A percentile compares a stretch with the other conserved stretches of the same genome.
phyloP scores from a whole-genome alignment of 345 rosid species.

The Corchorus olitorius region DNA sequence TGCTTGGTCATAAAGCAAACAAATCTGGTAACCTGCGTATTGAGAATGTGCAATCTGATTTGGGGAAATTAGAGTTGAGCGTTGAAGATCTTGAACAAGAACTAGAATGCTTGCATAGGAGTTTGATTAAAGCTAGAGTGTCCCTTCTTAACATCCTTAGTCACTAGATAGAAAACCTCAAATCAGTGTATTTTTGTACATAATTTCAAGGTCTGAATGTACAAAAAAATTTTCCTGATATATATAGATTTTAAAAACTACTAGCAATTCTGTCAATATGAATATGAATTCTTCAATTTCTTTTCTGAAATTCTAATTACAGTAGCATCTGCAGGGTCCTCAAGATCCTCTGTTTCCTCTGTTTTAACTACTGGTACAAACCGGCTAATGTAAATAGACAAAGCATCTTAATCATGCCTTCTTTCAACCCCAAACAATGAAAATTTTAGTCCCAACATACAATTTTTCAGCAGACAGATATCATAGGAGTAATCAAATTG shows the following conservation, averaged over 20 bases:
- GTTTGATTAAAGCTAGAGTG: conserved; percentile 2
- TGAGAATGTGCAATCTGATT: not conserved
- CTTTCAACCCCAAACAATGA: too few species aligned
- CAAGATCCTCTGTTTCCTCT: not conserved
- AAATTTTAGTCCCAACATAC: too few species aligned
- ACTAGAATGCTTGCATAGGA: not conserved
- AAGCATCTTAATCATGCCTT: too few species aligned
- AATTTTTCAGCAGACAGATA: too few species aligned
- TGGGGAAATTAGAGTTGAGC: conserved; percentile 9
- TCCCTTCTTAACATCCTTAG: conserved; percentile 8
- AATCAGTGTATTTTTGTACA: not conserved
- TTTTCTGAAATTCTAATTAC: too few species aligned
- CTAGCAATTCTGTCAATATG: not conserved
- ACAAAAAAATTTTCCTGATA: not conserved
- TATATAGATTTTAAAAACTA: not conserved
- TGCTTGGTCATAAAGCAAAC: not conserved
- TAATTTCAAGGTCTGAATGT: not conserved
- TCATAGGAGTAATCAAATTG: too few species aligned
- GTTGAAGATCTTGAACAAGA: conserved; percentile 8
- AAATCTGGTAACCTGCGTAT: not conserved
- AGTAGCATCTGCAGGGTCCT: not conserved
- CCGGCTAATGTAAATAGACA: too few species aligned
- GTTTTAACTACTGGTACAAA: not conserved
- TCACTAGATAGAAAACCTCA: not conserved
- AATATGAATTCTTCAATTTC: not conserved